Conservation (phyloP, 345 rosid species). For the Salix brachista region DNA sequence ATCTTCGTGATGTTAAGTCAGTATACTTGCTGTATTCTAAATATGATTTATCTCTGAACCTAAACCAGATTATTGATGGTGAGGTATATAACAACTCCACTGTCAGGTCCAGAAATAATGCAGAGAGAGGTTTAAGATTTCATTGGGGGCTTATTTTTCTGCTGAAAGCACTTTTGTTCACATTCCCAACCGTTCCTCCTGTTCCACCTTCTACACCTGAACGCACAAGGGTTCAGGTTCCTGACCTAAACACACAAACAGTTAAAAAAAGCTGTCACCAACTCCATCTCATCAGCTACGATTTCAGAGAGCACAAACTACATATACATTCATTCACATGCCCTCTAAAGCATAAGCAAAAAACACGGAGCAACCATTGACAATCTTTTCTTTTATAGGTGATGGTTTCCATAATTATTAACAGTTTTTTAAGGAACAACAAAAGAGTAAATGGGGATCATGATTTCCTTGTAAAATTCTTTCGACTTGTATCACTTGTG, state of each 20-base stretch:
- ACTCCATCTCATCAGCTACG: constrained; percentile 2
- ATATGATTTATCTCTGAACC: not conserved
- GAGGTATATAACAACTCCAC: not conserved
- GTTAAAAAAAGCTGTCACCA: not conserved
- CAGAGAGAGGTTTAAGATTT: not conserved
- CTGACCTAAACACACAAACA: not conserved
- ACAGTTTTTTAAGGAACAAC: too few relatives aligned
- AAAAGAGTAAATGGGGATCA: too few relatives aligned
- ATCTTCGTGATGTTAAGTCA: not conserved
- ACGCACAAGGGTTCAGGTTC: not conserved
- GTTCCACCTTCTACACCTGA: not conserved
- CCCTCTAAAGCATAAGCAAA: not conserved
- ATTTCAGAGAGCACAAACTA: not conserved
- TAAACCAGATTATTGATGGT: not conserved
- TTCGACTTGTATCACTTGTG: not conserved
- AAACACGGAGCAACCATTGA: not conserved
- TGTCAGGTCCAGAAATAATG: not conserved
- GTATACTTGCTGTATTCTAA: not conserved
- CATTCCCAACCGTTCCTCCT: not conserved
- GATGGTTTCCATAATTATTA: too few relatives aligned
- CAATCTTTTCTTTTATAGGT: too few relatives aligned
- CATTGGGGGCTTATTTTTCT: too few relatives aligned
- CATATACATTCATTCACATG: not conserved
- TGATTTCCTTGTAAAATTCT: not conserved
- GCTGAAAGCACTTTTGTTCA: not conserved